Evolutionary conservation across 305 asterid species (phyloP), one percentile per base, ranked within the genome.

Genomic region (Stenogyne calaminthoides): DNA sequence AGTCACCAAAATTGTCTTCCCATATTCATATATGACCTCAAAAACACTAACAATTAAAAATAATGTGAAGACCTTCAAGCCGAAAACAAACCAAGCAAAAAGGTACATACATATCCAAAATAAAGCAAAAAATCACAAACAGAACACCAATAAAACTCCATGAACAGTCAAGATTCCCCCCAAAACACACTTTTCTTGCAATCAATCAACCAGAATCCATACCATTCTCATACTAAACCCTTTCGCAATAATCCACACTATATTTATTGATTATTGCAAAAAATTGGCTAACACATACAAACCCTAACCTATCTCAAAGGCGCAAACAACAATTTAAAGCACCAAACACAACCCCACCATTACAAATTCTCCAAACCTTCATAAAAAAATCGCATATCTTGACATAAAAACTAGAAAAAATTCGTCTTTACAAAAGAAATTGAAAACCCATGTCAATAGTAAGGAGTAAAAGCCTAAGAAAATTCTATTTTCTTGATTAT

Each of bases 401-500:
- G 54, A 29, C 18, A 15, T 9, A 34, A 76, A 57, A 1, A 32
- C 34, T 46, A 68, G 40, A 70, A 32, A 69, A 55, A 12, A 56
- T 59, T 6, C 4, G 62, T 49, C 72, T 69, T 76, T 55, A 61
- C 49, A 39, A 22, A 64, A 66, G 46, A 63, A 68, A 64, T 22
- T 8, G 68, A 73, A 70, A 66, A 75, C 64, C 74, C 74, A 69
- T 69, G 15, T 72, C 60, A 52, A 8, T 12, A 69, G 63, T 47
- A 27, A 22, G 69, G 51, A 32, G 4, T n/a, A 4, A 67, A 57
- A 60, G 47, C 44, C 29, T 25, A 25, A 36, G n/a, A 44, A 32
- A 32, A 16, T 19, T 42, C 29, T 54, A 69, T 59, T 56, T 32
- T 14, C 59, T 2, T 14, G 14, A 74, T 76, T 10, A 58, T 61